Conservation (phyloP, 2,329 filamentous ascomycete genomes). For the Cladosporium sp. region DNA sequence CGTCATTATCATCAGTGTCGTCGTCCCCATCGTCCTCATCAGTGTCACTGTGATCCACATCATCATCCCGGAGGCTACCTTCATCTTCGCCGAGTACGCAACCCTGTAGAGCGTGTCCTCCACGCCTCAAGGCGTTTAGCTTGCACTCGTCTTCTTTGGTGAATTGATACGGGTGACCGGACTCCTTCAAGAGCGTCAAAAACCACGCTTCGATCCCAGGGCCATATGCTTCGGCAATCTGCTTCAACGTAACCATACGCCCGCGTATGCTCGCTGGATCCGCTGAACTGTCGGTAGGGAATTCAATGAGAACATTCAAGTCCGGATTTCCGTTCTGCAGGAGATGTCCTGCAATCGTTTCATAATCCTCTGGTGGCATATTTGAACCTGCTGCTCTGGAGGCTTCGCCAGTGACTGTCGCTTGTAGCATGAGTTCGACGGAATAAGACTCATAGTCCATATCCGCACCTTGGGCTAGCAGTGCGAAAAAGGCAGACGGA, state of each 20-base stretch:
- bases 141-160: not conserved
- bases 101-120: not conserved
- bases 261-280: not conserved
- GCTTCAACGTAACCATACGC: not conserved
- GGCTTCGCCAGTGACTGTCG: not conserved
- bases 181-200: not conserved
- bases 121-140: not conserved
- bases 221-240: not conserved
- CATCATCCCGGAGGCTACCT: not conserved
- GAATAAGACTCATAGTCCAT: not conserved
- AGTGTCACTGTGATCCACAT: not conserved
- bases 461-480: not conserved
- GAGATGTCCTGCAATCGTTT: not conserved
- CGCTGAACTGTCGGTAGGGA: too few relatives aligned
- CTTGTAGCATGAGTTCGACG: not conserved
- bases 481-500: not conserved
- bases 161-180: not conserved
- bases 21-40: not conserved
- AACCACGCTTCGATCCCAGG: not conserved
- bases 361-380: too few relatives aligned
- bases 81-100: not conserved
- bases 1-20: not conserved
- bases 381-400: rapidly evolving
- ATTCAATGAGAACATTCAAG: not conserved
- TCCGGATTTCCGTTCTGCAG: not conserved